A percentile compares a stretch with the other conserved stretches of the same genome.
Conservation (phyloP, 345 rosid genomes). For the Syzygium aqueum region DNA sequence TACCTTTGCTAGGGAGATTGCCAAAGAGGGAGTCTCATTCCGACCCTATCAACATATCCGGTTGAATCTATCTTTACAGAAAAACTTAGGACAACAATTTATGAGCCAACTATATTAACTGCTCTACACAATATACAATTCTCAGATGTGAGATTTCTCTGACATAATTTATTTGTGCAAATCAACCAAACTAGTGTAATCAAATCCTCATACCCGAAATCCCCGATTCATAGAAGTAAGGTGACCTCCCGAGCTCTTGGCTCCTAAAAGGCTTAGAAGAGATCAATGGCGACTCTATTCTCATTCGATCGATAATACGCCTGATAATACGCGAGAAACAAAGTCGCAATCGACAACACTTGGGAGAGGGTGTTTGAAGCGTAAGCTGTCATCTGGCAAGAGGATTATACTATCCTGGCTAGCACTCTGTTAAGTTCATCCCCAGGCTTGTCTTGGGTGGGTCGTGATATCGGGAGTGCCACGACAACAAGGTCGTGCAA, state of each 20-base stretch:
- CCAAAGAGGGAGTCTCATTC: too few species aligned
- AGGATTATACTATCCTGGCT: not conserved
- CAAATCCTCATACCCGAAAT: not conserved
- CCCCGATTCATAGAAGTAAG: not conserved
- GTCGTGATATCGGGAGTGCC: not conserved
- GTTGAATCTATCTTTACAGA: too few species aligned
- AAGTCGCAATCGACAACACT: too few species aligned
- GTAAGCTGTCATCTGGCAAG: not conserved
- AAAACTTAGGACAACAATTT: too few species aligned
- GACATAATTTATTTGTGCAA: too few species aligned
- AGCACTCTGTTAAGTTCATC: not conserved
- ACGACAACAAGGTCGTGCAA: not conserved
- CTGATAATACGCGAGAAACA: not conserved
- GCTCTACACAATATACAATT: too few species aligned
- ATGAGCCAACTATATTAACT: too few species aligned
- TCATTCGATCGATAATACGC: not conserved
- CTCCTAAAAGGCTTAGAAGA: not conserved
- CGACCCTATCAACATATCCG: too few species aligned
- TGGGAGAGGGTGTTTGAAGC: not conserved
- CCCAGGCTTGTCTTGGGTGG: rapidly evolving
- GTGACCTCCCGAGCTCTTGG: not conserved
- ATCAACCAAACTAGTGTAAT: not conserved
- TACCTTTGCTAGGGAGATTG: too few species aligned
- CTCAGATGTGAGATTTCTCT: too few species aligned
- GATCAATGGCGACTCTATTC: not conserved